Conservation (phyloP, 345 rosid species). For the Psidium guajava region DNA sequence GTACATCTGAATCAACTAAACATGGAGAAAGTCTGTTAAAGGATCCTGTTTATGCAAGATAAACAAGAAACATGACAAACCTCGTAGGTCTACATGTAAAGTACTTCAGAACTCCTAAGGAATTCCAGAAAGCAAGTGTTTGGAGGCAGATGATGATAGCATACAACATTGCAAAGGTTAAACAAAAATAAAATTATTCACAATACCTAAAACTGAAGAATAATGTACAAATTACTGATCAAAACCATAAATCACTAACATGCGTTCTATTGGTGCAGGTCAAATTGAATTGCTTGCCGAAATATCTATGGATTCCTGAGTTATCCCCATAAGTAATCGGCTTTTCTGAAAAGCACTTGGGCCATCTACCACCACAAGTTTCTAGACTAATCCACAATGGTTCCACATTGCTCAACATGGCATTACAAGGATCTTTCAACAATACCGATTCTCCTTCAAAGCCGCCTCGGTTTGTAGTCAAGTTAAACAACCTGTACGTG, state of each 20-base stretch:
- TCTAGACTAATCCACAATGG: not conserved
- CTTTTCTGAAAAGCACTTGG: not conserved
- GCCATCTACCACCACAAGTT: not conserved
- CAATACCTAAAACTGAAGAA: not conserved
- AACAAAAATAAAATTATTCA: not conserved
- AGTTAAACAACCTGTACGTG: not conserved
- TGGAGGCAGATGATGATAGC: not conserved
- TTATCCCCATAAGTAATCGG: not conserved
- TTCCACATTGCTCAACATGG: not conserved
- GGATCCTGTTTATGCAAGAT: not conserved
- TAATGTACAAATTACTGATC: not conserved
- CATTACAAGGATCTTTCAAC: not conserved
- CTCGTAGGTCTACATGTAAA: not conserved
- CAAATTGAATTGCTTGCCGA: not conserved
- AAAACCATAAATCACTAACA: not conserved
- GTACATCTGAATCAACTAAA: not conserved
- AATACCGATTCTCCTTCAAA: not conserved
- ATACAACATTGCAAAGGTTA: not conserved
- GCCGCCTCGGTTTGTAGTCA: not conserved
- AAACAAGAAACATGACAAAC: not conserved
- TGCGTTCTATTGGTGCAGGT: not conserved
- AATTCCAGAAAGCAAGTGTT: not conserved
- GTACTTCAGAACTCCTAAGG: not conserved
- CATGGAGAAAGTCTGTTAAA: not conserved
- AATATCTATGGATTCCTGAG: not conserved